Base-by-base conservation (phyloP, 1,139 yeast genomes). In the Suhomyces maxii region DNA sequence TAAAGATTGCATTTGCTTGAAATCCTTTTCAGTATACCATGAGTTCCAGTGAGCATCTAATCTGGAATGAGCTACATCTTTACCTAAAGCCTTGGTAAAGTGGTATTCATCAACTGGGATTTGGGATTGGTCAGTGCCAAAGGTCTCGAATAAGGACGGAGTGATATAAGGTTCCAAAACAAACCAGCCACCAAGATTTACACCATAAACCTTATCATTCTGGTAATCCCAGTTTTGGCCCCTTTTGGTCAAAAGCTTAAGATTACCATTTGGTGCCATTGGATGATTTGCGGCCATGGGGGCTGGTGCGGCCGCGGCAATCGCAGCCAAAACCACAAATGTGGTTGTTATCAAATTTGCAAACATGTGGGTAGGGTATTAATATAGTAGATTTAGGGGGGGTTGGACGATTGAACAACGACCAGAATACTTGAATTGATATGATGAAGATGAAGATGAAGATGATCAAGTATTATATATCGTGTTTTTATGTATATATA, bases 121-220 rank as follows among this genome's bases (percentile, higher is more conserved):
- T 30, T 60, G 47, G n/a, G 64, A 52, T 39, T 75, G 71, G 42
- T 69, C 66, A 32, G 63, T 60, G 68, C 61, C 69, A 62, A 88
- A 91, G 3, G 75, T 75, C 53, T 80, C 81, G 62, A 88, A 91
- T 48, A 91, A 66, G 1, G 93, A 82, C 3, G 97, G 97, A 1
- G 89, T 87, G 60, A 91, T 90, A 64, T 80, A 90, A 1, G 93
- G 68, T 68, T 90, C 97, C 40, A 89, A 69, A 1, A 90, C 89
- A 53, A 90, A 78, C 97, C 97, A 90, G 18, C 97, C 97, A 42
- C 97, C 97, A 31, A 90, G 70, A 60, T 89, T 89, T 44, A 90
- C 90, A 51, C 97, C 97, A 38, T 82, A 69, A 26, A 88, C 75
- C 50, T 77, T 80, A 36, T 76, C 76, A 34, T 62, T 67, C 41